Evolutionary conservation across 2,329 filamentous ascomycete species (phyloP).

Genomic region (Trichoderma harzianum): DNA sequence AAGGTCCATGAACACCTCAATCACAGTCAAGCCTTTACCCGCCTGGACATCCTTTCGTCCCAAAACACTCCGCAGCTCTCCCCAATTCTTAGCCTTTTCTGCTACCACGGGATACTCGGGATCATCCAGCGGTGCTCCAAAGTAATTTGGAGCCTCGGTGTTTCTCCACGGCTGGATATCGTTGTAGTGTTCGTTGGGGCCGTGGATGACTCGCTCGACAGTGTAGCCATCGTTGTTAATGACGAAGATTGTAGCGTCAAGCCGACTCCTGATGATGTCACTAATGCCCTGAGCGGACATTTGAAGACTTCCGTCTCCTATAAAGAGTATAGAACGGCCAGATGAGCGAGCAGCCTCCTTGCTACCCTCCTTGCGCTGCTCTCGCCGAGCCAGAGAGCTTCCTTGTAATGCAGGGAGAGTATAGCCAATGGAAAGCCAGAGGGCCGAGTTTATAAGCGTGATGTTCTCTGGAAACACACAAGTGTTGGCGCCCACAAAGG

Average conservation of each 20-base stretch:
- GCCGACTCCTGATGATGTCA: conserved; percentile 55
- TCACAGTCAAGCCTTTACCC: conserved; percentile 1
- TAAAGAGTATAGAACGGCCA: conserved; percentile 50
- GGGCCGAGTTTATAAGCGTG: conserved; percentile 47
- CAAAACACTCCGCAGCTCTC: background rate
- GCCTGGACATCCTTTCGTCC: background rate
- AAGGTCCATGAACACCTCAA: background rate
- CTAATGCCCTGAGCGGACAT: conserved; percentile 65
- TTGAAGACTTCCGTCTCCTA: conserved; percentile 63
- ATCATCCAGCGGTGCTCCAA: conserved; percentile 41
- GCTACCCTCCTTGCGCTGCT: conserved; percentile 26
- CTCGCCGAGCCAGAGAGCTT: conserved; percentile 51
- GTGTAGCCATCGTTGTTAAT: conserved; percentile 61
- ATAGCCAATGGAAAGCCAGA: conserved; percentile 60
- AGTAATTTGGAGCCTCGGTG: conserved; percentile 45
- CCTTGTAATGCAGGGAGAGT: conserved; percentile 57
- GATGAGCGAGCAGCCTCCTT: background rate
- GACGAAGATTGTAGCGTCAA: conserved; percentile 49
- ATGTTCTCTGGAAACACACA: conserved; percentile 48
- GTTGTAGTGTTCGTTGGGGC: conserved; percentile 51
- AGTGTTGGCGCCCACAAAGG: conserved; percentile 51
- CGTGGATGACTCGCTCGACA: conserved; percentile 57
- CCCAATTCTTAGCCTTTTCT: conserved; percentile 6
- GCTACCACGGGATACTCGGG: background rate
- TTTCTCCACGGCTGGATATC: conserved; percentile 53